Base-by-base conservation (phyloP, 108 stramenopile species). In the Aurantiochytrium sp. region DNA sequence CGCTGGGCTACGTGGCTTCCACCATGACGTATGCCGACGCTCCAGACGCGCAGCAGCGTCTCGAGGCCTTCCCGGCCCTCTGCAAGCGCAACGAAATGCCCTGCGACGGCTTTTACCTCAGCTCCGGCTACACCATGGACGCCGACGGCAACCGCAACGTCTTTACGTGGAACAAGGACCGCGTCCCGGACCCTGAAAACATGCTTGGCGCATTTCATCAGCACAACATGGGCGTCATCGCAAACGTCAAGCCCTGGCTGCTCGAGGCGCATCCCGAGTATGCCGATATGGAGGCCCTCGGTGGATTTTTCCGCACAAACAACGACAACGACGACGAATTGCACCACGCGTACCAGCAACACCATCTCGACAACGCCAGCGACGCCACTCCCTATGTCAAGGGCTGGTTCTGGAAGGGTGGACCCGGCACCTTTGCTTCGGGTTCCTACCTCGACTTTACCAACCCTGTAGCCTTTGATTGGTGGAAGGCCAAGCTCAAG, bases 231-330 rank as follows among this genome's bases (percentile, higher is more conserved):
- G 49, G 76, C 45, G 76, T 83, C 76, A 83, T 83, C 23, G 76
- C 76, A 43, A 83, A 83, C 51, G 76, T 83, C 23, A 83, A 83
- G 49, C 76, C 76, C n/a, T 83, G 76, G 76, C 76, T 83, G 16
- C 28, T 83, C n/a, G 25, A 83, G 51, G 76, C 76, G 8, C 76
- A 83, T 4, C 76, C 76, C 49, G 25, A 53, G n/a, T 83, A 83
- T 45, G 49, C 19, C 23, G 76, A 83, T 12, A 83, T 83, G 76
- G 28, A 83, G 28, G n/a, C 49, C 25, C 51, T 83, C 25, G 76
- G 76, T 23, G 76, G 76, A 0, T 83, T 83, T 4, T 83, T 83
- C 51, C 76, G 51, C 51, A 53, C 45, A 8, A 69, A 42, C 64
- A 10, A 28, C 35, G 64, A 6, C 4, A 42, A 18, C 42, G 35